These are phyloP conservation scores for Coemansia sp. DNA, from an alignment of 192 early-diverging fungal species.

Conservation along the genomic window DNA sequence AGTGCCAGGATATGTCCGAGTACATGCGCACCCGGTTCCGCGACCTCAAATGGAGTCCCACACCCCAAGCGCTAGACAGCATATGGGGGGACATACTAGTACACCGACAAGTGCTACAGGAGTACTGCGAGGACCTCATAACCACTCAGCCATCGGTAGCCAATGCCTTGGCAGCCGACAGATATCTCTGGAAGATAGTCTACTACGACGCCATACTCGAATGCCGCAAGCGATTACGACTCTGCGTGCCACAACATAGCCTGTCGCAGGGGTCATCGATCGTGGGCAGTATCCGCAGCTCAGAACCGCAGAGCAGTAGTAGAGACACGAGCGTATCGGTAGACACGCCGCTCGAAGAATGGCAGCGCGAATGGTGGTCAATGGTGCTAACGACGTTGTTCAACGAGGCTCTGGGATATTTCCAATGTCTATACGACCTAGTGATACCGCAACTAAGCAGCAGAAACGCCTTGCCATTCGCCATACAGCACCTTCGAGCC, in stretches of 20 bases:
- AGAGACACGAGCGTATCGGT: conserved; percentile 13
- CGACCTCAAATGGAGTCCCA: conserved; percentile 20
- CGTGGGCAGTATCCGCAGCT: conserved; percentile 23
- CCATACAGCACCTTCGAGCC: conserved; percentile 1
- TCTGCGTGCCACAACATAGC: conserved; percentile 26
- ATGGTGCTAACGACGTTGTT: conserved; percentile 33
- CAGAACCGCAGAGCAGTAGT: conserved; percentile 15
- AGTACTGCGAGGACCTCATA: conserved; percentile 40
- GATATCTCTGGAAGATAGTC: conserved; percentile 32
- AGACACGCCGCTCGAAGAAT: conserved; percentile 24
- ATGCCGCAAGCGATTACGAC: conserved; percentile 47
- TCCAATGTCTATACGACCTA: conserved; percentile 29
- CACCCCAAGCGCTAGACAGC: conserved; percentile 27
- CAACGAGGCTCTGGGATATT: conserved; percentile 44
- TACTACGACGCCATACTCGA: conserved; percentile 48
- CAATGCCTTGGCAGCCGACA: conserved; percentile 25
- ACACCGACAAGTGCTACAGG: conserved; percentile 35
- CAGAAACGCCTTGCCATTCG: neutral
- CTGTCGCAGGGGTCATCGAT: conserved; percentile 39
- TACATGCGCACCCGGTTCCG: conserved; percentile 29
- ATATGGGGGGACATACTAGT: conserved; percentile 47
- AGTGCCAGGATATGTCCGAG: conserved; percentile 22
- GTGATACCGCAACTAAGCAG: conserved; percentile 15
- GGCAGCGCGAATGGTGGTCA: conserved; percentile 47
- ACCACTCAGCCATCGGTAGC: conserved; percentile 17